Percentiles rank a stretch among this genome's conserved stretches.
phyloP scores from a whole-genome alignment of 1,139 yeast species.

The Geotrichum carabidarum region DNA sequence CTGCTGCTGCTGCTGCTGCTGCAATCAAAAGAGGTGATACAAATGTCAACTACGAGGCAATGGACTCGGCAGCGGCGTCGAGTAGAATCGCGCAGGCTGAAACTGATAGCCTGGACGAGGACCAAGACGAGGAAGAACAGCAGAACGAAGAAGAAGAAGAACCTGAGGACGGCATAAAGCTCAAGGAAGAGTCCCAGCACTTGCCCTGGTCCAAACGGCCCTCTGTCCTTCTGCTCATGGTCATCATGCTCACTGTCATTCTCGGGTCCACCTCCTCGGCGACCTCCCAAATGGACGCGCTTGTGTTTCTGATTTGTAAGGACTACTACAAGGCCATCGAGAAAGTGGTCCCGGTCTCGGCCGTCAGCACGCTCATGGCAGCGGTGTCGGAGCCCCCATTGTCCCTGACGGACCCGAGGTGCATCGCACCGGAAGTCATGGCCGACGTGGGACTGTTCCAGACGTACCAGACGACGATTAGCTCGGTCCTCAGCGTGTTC shows the following conservation, averaged over 20 bases:
- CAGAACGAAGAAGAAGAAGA: background rate
- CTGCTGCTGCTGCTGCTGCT: no score
- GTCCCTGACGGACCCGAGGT: constrained; percentile 22
- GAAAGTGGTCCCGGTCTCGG: background rate
- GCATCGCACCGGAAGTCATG: constrained; percentile 27
- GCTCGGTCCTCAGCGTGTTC: constrained; percentile 26
- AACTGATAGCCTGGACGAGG: background rate
- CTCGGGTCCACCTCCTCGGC: constrained; percentile 25
- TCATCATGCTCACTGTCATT: constrained; percentile 20
- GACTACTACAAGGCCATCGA: constrained; percentile 19
- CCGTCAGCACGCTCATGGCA: no score
- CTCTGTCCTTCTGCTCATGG: constrained; percentile 19
- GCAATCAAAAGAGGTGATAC: no score
- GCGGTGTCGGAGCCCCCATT: background rate
- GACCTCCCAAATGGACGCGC: constrained; percentile 28
- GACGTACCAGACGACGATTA: constrained; percentile 26
- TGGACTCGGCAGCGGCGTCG: no score
- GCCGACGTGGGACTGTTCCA: constrained; percentile 30
- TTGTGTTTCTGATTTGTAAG: constrained; percentile 28
- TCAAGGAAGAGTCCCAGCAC: constrained; percentile 16
- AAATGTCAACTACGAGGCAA: no score
- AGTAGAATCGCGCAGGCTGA: background rate
- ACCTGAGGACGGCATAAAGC: background rate
- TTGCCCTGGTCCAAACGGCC: constrained; percentile 22
- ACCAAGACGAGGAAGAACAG: background rate